These are phyloP conservation scores for Pseudozyma sp. DNA, from an alignment of 1,284 basidiomycete genomes.

Conservation along the genomic window DNA sequence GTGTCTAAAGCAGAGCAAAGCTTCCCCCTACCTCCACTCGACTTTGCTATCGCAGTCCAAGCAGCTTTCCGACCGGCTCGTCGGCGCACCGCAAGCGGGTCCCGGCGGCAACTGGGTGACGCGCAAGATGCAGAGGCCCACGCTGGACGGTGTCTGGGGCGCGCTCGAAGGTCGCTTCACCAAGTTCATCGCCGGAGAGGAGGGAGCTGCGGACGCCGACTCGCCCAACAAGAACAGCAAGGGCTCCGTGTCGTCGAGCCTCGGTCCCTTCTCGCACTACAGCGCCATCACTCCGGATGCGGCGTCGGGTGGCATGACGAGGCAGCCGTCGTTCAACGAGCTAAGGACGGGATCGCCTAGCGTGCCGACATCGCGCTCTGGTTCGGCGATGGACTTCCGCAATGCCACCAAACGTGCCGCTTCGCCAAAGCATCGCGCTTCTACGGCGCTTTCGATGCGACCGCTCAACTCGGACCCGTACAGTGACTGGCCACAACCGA, in stretches of 20 bases:
- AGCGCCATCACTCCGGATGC: conserved; percentile 86
- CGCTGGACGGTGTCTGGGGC: conserved; percentile 88
- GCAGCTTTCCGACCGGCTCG: conserved; percentile 82
- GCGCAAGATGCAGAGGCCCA: conserved; percentile 77
- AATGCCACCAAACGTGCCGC: conserved; percentile 37
- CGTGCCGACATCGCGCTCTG: conserved; percentile 50
- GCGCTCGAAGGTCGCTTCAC: conserved; percentile 95
- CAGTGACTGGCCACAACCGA: conserved; percentile 48
- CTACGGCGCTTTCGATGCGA: conserved; percentile 53
- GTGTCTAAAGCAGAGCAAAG: conserved; percentile 74
- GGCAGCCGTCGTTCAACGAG: conserved; percentile 65
- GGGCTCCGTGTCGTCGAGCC: conserved; percentile 34
- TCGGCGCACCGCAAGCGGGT: conserved; percentile 75
- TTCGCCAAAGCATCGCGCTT: conserved; percentile 48
- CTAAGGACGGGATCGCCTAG: conserved; percentile 34
- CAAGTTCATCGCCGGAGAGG: conserved; percentile 86
- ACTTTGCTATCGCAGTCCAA: conserved; percentile 81
- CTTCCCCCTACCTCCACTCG: conserved; percentile 78
- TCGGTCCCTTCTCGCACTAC: conserved; percentile 92
- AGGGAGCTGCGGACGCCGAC: conserved; percentile 66
- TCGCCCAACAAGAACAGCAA: conserved; percentile 67
- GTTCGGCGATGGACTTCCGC: conserved; percentile 54
- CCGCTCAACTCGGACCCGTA: conserved; percentile 39
- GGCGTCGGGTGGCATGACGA: conserved; percentile 65
- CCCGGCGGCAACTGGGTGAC: conserved; percentile 75